phyloP scores from a whole-genome alignment of 768 basidiomycete species.

The Mycena latifolia region DNA sequence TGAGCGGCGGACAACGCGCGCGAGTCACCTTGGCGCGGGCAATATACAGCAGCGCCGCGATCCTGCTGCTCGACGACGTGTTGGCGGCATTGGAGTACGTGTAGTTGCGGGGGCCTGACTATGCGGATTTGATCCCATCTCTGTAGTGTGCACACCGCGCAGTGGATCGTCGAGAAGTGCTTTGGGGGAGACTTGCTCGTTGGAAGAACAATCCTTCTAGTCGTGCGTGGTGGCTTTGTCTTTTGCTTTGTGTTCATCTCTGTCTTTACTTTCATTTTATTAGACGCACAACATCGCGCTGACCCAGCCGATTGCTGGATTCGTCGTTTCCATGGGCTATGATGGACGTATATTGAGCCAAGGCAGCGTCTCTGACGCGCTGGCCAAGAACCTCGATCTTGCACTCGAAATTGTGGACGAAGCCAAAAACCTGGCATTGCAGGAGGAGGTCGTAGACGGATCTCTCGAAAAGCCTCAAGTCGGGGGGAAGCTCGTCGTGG shows the following conservation, averaged over 20 bases:
- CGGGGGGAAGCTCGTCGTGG: constrained; percentile 59
- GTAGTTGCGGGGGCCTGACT: too few species aligned
- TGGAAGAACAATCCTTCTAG: constrained; percentile 88
- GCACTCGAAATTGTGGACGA: constrained; percentile 42
- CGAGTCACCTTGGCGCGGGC: constrained; percentile 60
- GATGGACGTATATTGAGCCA: constrained; percentile 66
- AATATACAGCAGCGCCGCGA: constrained; percentile 65
- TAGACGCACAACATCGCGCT: constrained; percentile 68
- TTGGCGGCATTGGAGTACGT: constrained; percentile 66
- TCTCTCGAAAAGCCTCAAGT: constrained; percentile 21
- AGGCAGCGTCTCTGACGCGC: constrained; percentile 61
- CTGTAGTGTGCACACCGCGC: constrained; percentile 78
- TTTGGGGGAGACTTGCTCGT: constrained; percentile 81
- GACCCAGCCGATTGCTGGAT: constrained; percentile 63
- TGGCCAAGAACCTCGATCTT: constrained; percentile 54
- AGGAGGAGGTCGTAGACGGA: constrained; percentile 40
- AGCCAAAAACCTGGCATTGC: constrained; percentile 40
- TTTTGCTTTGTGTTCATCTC: not conserved
- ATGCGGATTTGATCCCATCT: not conserved
- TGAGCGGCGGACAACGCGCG: constrained; percentile 68
- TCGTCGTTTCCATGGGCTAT: constrained; percentile 65
- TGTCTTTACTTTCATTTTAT: not conserved
- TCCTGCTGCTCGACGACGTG: constrained; percentile 81
- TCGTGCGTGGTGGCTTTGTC: constrained; percentile 56
- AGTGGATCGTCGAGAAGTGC: constrained; percentile 84